phyloP scores from a whole-genome alignment of 2,329 filamentous ascomycete genomes.

The Curvularia sp. region DNA sequence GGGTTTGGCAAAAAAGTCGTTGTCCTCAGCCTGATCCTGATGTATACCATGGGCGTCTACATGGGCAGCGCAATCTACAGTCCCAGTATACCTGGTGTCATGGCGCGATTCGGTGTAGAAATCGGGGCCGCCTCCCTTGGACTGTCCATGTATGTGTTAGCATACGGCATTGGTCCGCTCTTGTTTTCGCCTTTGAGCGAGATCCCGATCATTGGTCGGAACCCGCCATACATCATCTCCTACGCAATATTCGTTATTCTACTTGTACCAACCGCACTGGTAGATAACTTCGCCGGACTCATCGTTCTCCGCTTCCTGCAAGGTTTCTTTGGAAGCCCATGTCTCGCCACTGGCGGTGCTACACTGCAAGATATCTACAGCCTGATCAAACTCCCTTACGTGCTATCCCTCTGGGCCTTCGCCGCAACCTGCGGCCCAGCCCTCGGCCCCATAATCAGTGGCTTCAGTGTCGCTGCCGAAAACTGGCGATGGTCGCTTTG shows the following conservation, averaged over 20 bases:
- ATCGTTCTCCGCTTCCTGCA: slow-evolving; percentile 60
- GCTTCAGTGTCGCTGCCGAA: slow-evolving; percentile 72
- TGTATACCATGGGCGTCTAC: slow-evolving; percentile 70
- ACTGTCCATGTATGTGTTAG: slow-evolving; percentile 69
- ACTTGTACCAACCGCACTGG: slow-evolving; percentile 69
- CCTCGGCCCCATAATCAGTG: slow-evolving; percentile 69
- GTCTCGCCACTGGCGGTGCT: slow-evolving; percentile 51
- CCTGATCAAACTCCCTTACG: slow-evolving; percentile 55
- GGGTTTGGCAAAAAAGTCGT: slow-evolving; percentile 45
- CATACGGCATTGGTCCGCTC: slow-evolving; percentile 67
- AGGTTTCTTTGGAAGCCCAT: slow-evolving; percentile 52
- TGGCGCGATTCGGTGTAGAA: slow-evolving; percentile 61
- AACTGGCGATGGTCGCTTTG: slow-evolving; percentile 88
- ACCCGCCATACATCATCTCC: slow-evolving; percentile 71
- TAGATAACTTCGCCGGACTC: slow-evolving; percentile 68
- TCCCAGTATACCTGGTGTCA: slow-evolving; percentile 56
- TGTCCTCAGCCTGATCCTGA: slow-evolving; percentile 52
- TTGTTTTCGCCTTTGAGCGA: slow-evolving; percentile 72
- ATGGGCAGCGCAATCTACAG: slow-evolving; percentile 62
- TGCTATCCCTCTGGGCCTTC: slow-evolving; percentile 55
- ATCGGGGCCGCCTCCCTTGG: slow-evolving; percentile 63
- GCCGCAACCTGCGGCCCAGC: slow-evolving; percentile 68
- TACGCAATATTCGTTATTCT: slow-evolving; percentile 74
- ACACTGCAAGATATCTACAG: slow-evolving; percentile 51
- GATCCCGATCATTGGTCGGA: slow-evolving; percentile 71